These are phyloP conservation scores for Suhomyces bolitotheri DNA, from an alignment of 1,139 yeast species.

Conservation along the genomic window DNA sequence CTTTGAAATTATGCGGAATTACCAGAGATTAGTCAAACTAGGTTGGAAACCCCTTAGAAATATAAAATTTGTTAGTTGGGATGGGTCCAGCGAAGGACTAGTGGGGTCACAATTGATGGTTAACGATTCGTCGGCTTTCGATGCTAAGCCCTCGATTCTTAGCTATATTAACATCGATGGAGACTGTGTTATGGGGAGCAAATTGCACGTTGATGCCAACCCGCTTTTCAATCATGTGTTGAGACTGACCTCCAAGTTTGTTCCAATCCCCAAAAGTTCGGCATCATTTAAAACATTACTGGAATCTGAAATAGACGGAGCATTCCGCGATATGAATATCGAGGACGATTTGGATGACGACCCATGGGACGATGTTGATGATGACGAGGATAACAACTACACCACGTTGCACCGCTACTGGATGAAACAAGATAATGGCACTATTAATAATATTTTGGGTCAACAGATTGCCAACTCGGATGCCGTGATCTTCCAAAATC, in stretches of 20 bases:
- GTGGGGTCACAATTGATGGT: constrained; percentile 32
- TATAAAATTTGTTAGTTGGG: constrained; percentile 47
- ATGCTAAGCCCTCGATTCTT: constrained; percentile 28
- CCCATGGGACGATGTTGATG: constrained; percentile 19
- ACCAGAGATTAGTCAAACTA: constrained; percentile 29
- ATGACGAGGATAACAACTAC: constrained; percentile 25
- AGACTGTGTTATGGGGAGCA: constrained; percentile 42
- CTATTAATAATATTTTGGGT: constrained; percentile 37
- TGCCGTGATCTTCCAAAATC: constrained; percentile 37
- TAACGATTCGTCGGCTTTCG: constrained; percentile 25
- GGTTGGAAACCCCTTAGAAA: constrained; percentile 51
- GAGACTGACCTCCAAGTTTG: constrained; percentile 31
- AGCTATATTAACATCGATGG: constrained; percentile 44
- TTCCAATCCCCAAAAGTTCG: constrained; percentile 36
- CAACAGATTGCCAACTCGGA: constrained; percentile 28
- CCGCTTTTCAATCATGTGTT: constrained; percentile 40
- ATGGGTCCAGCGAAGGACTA: constrained; percentile 38
- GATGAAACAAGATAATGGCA: constrained; percentile 34
- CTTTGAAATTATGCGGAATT: constrained; percentile 43
- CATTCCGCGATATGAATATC: not conserved
- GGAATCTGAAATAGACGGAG: constrained; percentile 5
- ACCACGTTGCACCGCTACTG: constrained; percentile 40
- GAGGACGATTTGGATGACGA: constrained; percentile 10
- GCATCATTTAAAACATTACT: constrained; percentile 15
- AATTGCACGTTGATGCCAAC: constrained; percentile 38